phyloP scores from a whole-genome alignment of 2,329 filamentous ascomycete species.

The Sporothrix mexicana region DNA sequence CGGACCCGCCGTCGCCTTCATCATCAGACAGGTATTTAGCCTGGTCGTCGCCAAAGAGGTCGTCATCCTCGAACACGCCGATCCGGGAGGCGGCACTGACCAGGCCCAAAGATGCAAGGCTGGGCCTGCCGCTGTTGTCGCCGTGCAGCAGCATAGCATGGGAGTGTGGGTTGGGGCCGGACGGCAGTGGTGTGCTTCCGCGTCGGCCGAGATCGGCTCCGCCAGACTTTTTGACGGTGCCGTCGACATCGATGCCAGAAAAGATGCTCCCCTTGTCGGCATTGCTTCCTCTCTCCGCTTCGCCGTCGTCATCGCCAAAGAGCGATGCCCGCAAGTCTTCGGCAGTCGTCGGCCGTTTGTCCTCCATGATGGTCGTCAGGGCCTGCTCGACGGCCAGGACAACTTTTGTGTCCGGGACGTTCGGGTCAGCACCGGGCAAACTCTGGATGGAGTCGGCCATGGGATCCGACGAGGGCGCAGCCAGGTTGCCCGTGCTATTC shows the following conservation, averaged over 20 bases:
- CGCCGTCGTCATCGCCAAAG: conserved; percentile 61
- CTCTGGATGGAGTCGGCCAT: conserved; percentile 76
- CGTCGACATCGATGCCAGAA: conserved; percentile 23
- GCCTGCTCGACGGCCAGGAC: conserved; percentile 94
- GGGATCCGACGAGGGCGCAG: conserved; percentile 58
- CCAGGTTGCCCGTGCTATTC: conserved; percentile 26
- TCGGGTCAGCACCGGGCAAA: conserved; percentile 57
- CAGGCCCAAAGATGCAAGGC: conserved; percentile 86
- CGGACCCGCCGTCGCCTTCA: conserved; percentile 75
- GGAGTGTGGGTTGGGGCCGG: conserved; percentile 24
- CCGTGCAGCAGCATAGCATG: conserved; percentile 31
- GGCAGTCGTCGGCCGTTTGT: conserved; percentile 68
- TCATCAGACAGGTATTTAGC: conserved; percentile 86
- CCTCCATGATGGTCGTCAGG: conserved; percentile 88
- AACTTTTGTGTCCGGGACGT: conserved; percentile 71
- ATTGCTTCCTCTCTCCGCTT: conserved; percentile 45
- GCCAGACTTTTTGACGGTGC: conserved; percentile 26
- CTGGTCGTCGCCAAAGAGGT: conserved; percentile 84
- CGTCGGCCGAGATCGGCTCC: conserved; percentile 43
- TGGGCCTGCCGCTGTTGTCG: conserved; percentile 68
- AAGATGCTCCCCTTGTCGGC: conserved; percentile 56
- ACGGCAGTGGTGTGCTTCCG: conserved; percentile 27
- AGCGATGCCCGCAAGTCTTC: conserved; percentile 70
- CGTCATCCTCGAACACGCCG: conserved; percentile 91
- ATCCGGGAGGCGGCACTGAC: conserved; percentile 86